Evolutionary conservation across 2,329 filamentous ascomycete genomes (phyloP), one percentile per base, ranked within the genome.

Genomic region (Fusarium brevicatenulatum): DNA sequence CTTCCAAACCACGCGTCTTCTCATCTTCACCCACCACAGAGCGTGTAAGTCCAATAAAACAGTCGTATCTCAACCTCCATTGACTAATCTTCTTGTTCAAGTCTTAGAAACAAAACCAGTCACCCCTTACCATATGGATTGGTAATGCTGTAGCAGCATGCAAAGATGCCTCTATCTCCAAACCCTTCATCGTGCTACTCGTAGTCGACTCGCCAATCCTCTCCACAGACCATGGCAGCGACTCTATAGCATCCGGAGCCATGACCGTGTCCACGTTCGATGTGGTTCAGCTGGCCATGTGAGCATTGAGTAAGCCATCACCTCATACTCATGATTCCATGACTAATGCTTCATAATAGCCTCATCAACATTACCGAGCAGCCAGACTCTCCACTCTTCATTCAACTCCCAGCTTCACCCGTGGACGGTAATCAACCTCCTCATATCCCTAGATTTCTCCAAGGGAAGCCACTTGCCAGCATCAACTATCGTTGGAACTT

Each of bases 401-500:
- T 91, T 46, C 87, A 90, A 77, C 79, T 91, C 1, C 90, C 90
- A 10, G 82, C 87, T 0, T 84, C 83, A 50, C 81, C 86, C 18
- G 78, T 80, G 37, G 66, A 67, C 12, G 66, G 80, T 56, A 68
- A 73, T 12, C 67, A 75, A 5, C 69, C 73, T 18, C 63, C 74
- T 15, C 65, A 80, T 37, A 72, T 87, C 30, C 84, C 86, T 34
- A 72, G 71, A 15, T 87, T 86, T 65, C 79, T 86, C 37, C 80
- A 77, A 18, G 79, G 78, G 19, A 82, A 82, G 40, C 84, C 88
- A 4, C 83, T 88, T 1, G 88, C 85, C 10, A 85, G 85, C 62
- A 88, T 91, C 76, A 87, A 90, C 76, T 91, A 91, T 78, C 84
- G 89, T 21, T 91, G 90, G 90, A 78, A 78, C 12, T 78, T 66